Percentiles rank a stretch among this genome's conserved stretches.
These are phyloP conservation scores for Polyplosphaeria fusca DNA, from an alignment of 495 filamentous ascomycete species.

Conservation along the genomic window DNA sequence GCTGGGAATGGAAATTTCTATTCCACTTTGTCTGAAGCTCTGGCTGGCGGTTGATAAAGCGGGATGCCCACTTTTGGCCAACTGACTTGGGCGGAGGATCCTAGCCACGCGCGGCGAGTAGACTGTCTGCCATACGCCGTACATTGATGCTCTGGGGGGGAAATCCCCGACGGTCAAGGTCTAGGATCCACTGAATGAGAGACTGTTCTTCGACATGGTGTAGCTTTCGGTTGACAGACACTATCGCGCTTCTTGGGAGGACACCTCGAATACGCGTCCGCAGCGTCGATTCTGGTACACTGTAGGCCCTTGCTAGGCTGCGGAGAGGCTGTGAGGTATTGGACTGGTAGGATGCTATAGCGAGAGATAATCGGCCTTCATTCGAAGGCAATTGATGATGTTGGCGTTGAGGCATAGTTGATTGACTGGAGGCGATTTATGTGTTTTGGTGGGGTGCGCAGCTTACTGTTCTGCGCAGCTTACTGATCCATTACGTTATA, in stretches of 20 bases:
- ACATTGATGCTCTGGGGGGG: neutral
- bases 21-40: slow-evolving; percentile 21
- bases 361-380: neutral
- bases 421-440: neutral
- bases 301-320: neutral
- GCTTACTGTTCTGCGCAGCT: too few species aligned
- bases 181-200: neutral
- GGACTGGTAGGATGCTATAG: neutral
- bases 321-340: neutral
- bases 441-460: too few species aligned
- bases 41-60: slow-evolving; percentile 17
- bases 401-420: neutral
- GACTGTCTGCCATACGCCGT: neutral
- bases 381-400: neutral
- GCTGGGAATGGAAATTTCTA: slow-evolving; percentile 16
- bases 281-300: neutral
- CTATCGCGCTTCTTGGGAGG: neutral
- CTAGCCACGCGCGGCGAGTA: too few species aligned
- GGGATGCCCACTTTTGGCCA: slow-evolving; percentile 8
- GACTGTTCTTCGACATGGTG: neutral
- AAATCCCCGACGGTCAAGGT: neutral
- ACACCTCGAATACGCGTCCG: neutral
- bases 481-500: too few species aligned
- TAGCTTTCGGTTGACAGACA: neutral
- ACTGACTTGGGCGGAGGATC: slow-evolving; percentile 10